A percentile compares a stretch with the other conserved stretches of the same genome.
phyloP scores from a whole-genome alignment of 164 flowering plant species.

The Santalum album region DNA sequence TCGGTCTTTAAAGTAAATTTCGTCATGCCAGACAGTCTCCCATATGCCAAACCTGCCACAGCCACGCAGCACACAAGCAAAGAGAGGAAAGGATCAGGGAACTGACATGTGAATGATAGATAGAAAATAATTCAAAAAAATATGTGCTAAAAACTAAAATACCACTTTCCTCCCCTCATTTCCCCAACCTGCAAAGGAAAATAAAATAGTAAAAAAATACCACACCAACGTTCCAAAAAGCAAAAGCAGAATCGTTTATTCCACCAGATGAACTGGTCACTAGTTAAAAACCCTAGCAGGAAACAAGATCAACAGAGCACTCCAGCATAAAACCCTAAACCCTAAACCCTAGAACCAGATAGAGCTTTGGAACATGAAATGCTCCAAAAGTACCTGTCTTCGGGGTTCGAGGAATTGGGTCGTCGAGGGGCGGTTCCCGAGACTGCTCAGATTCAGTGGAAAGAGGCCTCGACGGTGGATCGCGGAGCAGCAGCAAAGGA shows the following conservation, averaged over 20 bases:
- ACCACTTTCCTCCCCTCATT: neutral
- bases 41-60: constrained; percentile 32
- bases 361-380: neutral
- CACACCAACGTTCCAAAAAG: too few relatives aligned
- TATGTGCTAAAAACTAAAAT: neutral
- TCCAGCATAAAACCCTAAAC: neutral
- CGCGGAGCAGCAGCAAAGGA: constrained; percentile 12
- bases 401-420: constrained; percentile 15
- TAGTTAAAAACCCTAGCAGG: neutral
- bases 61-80: neutral
- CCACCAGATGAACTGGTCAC: too few relatives aligned
- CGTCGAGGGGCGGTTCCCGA: constrained; percentile 15
- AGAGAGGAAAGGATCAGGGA: too few relatives aligned
- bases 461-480: constrained; percentile 6
- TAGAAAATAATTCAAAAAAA: neutral
- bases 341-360: too few relatives aligned
- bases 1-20: constrained; percentile 37
- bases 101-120: neutral
- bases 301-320: neutral
- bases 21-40: constrained; percentile 22
- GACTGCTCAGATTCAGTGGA: constrained; percentile 19
- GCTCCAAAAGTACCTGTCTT: constrained; percentile 4
- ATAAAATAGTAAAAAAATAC: too few relatives aligned
- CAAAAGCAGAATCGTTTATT: too few relatives aligned
- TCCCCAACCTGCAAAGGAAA: too few relatives aligned